Conservation (phyloP, 371 early-diverging fungal species). For the Mucor ambiguus region DNA sequence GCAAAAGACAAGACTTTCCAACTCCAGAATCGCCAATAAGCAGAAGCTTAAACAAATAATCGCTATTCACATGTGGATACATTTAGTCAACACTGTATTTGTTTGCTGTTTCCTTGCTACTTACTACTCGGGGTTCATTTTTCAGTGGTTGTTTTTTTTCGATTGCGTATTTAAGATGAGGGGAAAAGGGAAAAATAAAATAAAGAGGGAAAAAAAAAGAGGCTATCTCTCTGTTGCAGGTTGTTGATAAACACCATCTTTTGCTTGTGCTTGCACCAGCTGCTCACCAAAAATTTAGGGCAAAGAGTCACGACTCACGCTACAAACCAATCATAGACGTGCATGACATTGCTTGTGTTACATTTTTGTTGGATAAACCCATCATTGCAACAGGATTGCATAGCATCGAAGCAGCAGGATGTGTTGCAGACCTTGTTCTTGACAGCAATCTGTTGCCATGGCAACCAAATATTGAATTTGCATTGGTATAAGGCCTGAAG, state of each 20-base stretch:
- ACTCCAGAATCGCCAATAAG: slow-evolving; percentile 99
- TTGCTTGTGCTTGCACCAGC: slow-evolving; percentile 6
- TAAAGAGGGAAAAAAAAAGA: background rate
- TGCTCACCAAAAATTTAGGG: slow-evolving; percentile 6
- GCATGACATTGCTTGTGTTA: slow-evolving; percentile 7
- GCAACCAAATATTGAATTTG: background rate
- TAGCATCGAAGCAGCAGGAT: background rate
- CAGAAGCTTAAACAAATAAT: slow-evolving; percentile 98
- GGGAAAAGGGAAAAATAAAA: background rate
- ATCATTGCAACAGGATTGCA: background rate
- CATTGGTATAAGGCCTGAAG: background rate
- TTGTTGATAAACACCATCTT: background rate
- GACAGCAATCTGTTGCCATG: background rate
- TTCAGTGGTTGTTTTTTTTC: slow-evolving; percentile 2
- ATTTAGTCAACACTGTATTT: background rate
- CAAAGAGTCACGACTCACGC: background rate
- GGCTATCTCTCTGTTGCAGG: background rate
- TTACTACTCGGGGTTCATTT: slow-evolving; percentile 49
- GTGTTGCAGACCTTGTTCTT: background rate
- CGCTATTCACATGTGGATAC: slow-evolving; percentile 51
- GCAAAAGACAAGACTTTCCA: slow-evolving; percentile 98
- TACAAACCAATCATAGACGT: background rate
- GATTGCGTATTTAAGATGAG: slow-evolving; percentile 1
- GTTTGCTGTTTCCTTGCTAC: slow-evolving; percentile 7
- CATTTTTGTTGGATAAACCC: slow-evolving; percentile 7